Conservation (phyloP, 2,329 filamentous ascomycete genomes). For the Penicillium sp. region DNA sequence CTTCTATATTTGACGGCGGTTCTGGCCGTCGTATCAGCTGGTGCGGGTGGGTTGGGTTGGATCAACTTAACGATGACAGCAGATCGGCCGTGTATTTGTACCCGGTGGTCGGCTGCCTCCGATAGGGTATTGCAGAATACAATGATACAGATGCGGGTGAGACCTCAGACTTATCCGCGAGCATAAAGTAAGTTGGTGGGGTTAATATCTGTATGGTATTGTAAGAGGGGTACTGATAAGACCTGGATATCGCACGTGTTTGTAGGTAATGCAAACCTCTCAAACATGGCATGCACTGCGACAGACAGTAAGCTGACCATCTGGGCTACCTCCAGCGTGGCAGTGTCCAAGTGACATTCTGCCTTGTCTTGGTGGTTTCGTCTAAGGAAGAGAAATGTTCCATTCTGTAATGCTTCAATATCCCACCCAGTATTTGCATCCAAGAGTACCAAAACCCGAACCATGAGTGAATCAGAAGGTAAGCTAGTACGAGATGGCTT, state of each 20-base stretch:
- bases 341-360: neutral
- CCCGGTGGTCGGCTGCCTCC: conserved; percentile 29
- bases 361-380: neutral
- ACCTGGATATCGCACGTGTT: neutral
- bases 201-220: neutral
- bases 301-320: neutral
- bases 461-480: neutral
- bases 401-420: no score
- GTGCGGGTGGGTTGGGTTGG: neutral
- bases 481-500: neutral
- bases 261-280: neutral
- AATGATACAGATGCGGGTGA: neutral
- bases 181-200: neutral
- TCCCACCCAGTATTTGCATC: no score
- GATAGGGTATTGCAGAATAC: conserved; percentile 9
- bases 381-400: no score
- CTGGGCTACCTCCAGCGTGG: neutral
- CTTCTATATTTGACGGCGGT: conserved; percentile 8
- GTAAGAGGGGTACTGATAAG: conserved; percentile 11
- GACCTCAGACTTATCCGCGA: neutral
- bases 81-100: conserved; percentile 1
- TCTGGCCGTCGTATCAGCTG: neutral
- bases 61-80: neutral
- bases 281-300: neutral
- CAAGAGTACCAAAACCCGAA: neutral